Base-by-base conservation (phyloP, 2,329 filamentous ascomycete genomes). In the Fusarium armeniacum region DNA sequence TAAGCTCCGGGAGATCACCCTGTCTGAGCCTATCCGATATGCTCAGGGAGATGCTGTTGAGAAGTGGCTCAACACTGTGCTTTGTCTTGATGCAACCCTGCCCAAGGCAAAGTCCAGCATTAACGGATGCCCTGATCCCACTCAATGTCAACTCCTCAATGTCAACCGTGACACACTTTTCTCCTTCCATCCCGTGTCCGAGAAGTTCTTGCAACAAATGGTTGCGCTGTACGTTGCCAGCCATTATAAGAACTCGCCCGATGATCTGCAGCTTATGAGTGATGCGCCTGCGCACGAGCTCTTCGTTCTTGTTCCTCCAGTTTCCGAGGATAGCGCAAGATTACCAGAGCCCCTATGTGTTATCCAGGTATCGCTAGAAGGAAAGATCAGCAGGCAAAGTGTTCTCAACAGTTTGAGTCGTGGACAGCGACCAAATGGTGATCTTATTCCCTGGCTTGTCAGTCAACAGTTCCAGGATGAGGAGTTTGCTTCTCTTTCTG, bases 391-490 rank as follows among this genome's bases (percentile, higher is more conserved):
- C 83, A 89, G 90, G 70, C 91, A 97, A 76, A 98, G 94, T 76
- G 94, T 99, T 5, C 83, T 98, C 62, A 97, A 93, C 81, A 93
- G 93, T 78, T 82, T 99, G 69, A 95, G 92, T 75, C 89, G 96
- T 77, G 97, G 96, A 38, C 92, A 96, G 77, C 87, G 96, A 72
- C 93, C 95, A 2, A 90, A 93, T 40, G 96, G 96, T 75, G 96
- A 99, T 79, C 83, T 99, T 56, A 99, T 99, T 60, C 96, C 96
- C 1, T 99, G 96, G 96, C 87, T 98, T 33, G 93, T 99, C 67
- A 97, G 93, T 78, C 94, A 98, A 78, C 96, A 99, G 78, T 99
- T 97, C 83, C 96, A 98, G 77, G 96, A 99, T 75, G 93, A 97
- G 71, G 94, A 98, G 71, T 99, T 99, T 78, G 96, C 95, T 15